Evolutionary conservation across 257 asterid genomes (phyloP).

Genomic region (Eustoma russellianum): DNA sequence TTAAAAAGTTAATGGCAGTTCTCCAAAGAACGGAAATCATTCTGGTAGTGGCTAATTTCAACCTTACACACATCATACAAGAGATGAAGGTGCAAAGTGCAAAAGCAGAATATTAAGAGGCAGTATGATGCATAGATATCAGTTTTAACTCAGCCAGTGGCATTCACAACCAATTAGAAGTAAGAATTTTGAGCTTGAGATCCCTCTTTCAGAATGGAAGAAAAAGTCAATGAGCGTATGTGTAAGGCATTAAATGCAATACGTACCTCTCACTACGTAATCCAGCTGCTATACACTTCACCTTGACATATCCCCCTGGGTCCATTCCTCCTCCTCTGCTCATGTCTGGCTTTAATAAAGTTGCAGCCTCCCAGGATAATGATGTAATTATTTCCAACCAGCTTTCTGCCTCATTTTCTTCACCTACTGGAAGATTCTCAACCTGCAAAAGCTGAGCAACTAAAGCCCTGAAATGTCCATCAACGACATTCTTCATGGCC

Average conservation of each 20-base stretch:
- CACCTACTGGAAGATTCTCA: conserved; percentile 66
- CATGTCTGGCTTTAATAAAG: conserved; percentile 75
- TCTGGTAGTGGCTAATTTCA: too few relatives aligned
- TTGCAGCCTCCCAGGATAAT: conserved; percentile 97
- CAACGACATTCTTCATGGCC: conserved; percentile 77
- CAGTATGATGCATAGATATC: too few relatives aligned
- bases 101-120: too few relatives aligned
- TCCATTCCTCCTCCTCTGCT: conserved; percentile 97
- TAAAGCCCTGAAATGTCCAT: conserved; percentile 89
- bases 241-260: neutral
- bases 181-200: too few relatives aligned
- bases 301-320: conserved; percentile 92
- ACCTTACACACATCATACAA: too few relatives aligned
- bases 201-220: too few relatives aligned
- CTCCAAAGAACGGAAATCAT: too few relatives aligned
- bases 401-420: conserved; percentile 65
- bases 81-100: too few relatives aligned
- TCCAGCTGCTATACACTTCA: conserved; percentile 88
- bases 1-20: too few relatives aligned
- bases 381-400: conserved; percentile 88
- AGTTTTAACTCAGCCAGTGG: too few relatives aligned
- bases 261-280: conserved; percentile 75
- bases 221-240: too few relatives aligned
- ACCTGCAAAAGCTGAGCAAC: conserved; percentile 92
- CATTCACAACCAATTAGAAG: too few relatives aligned